Evolutionary conservation across 805 yeast species (phyloP), one percentile per base, ranked within the genome.

Genomic region (Barnettozyma pratensis): DNA sequence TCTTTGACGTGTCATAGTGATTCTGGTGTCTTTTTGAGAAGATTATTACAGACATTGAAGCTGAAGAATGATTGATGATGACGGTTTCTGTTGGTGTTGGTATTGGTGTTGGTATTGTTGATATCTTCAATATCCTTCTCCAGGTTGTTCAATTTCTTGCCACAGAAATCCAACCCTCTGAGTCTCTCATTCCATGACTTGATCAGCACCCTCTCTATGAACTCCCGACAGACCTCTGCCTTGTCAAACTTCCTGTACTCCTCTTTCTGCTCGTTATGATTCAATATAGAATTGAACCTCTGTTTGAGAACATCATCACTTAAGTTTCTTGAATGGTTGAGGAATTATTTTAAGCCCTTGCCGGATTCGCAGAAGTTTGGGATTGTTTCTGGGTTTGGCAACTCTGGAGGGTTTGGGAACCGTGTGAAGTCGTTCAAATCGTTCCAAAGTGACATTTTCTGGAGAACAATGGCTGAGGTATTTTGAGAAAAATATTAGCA

Each of bases 231-330:
- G 6, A 63, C 57, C 1, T 47, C 46, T 0, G 37, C 41, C 43
- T 55, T 61, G 0, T 56, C 41, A 1, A 38, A 38, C 14, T 26
- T 19, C 7, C n/a, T 8, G 27, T 37, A 35, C n/a, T 26, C 27
- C 10, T 30, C 48, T 50, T 37, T 47, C 38, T 30, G 53, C 51
- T 49, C 52, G 11, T 49, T 46, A 39, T 63, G 67, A 42, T 58
- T 67, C 11, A 65, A 50, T 7, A 69, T 50, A 8, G 72, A 70
- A 44, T 77, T 76, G 29, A 79, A 51, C 37, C 71, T 60, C 37
- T 74, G 72, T 36, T 61, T 68, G 0, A 79, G 56, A 5, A 70
- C 72, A 56, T 79, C 83, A 53, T 79, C 84, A 9, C 70, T 57
- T 5, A 64, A 53, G 35, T 52, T 52, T 51, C 78, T 57, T 3